A percentile compares a stretch with the other conserved stretches of the same genome.
Conservation (phyloP, 106 monocot species). For the Iris macrosiphon region DNA sequence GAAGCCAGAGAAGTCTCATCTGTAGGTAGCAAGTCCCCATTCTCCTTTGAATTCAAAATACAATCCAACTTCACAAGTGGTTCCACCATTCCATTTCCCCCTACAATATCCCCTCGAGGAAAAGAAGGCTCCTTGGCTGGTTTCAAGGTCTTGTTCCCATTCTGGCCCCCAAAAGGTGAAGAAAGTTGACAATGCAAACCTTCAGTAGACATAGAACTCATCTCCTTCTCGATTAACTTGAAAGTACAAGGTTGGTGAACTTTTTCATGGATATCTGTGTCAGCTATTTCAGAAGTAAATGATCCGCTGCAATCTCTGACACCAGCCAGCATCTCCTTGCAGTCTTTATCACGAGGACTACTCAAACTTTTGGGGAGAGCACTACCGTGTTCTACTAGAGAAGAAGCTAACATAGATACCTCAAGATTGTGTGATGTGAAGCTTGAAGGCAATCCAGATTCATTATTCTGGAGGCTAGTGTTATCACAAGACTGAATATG, state of each 20-base stretch:
- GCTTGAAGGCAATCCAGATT: conserved; percentile 7
- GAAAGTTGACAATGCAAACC: conserved; percentile 3
- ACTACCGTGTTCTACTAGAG: conserved; percentile 15
- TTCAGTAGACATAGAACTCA: conserved; percentile 8
- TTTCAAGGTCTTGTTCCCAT: conserved; percentile 3
- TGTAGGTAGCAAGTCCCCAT: background rate
- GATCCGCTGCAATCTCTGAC: background rate
- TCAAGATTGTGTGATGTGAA: conserved; percentile 10
- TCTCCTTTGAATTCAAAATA: conserved; percentile 11
- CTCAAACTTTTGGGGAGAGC: conserved; percentile 5
- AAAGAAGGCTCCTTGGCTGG: background rate
- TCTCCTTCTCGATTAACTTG: conserved; percentile 9
- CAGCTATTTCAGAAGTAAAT: conserved; percentile 2
- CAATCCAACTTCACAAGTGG: background rate
- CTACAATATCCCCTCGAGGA: background rate
- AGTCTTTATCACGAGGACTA: conserved; percentile 1
- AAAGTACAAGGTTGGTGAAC: conserved; percentile 15
- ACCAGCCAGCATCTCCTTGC: conserved; percentile 4
- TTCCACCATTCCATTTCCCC: background rate
- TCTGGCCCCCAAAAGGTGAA: conserved; percentile 6
- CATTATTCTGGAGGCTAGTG: background rate
- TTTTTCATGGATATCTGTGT: background rate
- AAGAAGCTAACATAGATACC: conserved; percentile 1
- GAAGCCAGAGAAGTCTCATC: conserved; percentile 3
- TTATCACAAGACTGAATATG: conserved; percentile 7